phyloP scores from a whole-genome alignment of 148 eudicot species.

The Selenicereus undatus region DNA sequence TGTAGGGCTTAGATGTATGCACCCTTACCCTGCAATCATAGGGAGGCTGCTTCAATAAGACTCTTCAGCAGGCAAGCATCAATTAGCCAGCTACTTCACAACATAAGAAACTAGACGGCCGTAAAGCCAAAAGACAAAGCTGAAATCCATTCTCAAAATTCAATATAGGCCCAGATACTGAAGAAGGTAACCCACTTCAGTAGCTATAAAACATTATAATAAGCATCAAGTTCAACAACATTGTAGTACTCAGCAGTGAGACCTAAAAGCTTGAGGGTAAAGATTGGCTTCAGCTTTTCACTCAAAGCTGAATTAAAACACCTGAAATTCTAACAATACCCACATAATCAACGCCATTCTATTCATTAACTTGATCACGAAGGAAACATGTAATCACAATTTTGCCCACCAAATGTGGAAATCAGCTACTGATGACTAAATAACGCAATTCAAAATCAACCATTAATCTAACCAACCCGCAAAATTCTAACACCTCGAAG shows the following conservation, averaged over 20 bases:
- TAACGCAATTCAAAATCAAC: neutral
- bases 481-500: constrained; percentile 14
- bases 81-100: constrained; percentile 5
- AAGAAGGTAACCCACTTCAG: neutral
- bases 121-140: neutral
- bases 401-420: neutral
- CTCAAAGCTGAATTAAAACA: neutral
- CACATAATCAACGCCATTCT: neutral
- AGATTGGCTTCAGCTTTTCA: constrained; percentile 1
- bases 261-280: neutral
- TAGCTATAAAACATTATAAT: neutral
- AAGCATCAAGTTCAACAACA: neutral
- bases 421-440: neutral
- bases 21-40: neutral
- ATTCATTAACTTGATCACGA: neutral
- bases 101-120: neutral
- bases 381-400: neutral
- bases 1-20: constrained; percentile 5
- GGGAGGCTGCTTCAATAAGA: no score
- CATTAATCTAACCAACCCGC: neutral
- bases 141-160: neutral
- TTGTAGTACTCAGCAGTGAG: neutral
- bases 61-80: neutral
- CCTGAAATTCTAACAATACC: neutral
- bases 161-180: neutral